These are phyloP conservation scores for Amphibolis antarctica DNA, from an alignment of 106 monocot species.

Conservation along the genomic window DNA sequence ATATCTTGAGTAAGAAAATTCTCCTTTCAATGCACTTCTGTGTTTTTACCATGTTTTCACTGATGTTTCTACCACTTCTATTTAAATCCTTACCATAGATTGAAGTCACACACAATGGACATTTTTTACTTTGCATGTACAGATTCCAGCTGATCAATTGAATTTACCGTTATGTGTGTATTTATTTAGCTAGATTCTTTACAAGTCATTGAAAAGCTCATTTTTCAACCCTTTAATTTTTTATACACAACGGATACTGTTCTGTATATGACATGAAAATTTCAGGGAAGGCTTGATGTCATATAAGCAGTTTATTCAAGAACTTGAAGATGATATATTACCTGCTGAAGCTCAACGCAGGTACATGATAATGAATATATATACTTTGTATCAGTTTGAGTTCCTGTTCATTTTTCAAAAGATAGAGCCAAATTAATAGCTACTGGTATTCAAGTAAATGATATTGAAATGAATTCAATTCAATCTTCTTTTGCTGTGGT, in stretches of 20 bases:
- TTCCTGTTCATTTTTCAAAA: not conserved
- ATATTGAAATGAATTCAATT: not conserved
- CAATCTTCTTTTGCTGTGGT: slow-evolving; percentile 1
- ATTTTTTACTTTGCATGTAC: too few relatives aligned
- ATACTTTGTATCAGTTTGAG: not conserved
- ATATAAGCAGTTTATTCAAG: slow-evolving; percentile 99
- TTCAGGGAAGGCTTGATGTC: slow-evolving; percentile 99
- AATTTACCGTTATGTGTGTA: not conserved
- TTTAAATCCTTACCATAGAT: too few relatives aligned
- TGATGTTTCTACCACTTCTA: too few relatives aligned
- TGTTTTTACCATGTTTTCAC: too few relatives aligned
- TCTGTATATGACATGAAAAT: slow-evolving; percentile 1
- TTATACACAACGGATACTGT: not conserved
- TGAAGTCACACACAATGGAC: too few relatives aligned
- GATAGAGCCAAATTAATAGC: too few relatives aligned
- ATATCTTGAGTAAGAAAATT: too few relatives aligned
- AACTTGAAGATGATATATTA: slow-evolving; percentile 96
- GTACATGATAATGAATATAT: slow-evolving; percentile 17
- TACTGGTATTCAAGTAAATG: not conserved
- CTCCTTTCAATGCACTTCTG: too few relatives aligned
- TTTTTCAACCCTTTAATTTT: too few relatives aligned
- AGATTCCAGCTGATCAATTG: not conserved
- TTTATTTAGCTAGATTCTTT: too few relatives aligned
- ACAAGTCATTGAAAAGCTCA: too few relatives aligned
- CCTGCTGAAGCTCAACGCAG: slow-evolving; percentile 92